Evolutionary conservation across 805 yeast genomes (phyloP), one percentile per base, ranked within the genome.

Genomic region (Wickerhamiella azymoides): DNA sequence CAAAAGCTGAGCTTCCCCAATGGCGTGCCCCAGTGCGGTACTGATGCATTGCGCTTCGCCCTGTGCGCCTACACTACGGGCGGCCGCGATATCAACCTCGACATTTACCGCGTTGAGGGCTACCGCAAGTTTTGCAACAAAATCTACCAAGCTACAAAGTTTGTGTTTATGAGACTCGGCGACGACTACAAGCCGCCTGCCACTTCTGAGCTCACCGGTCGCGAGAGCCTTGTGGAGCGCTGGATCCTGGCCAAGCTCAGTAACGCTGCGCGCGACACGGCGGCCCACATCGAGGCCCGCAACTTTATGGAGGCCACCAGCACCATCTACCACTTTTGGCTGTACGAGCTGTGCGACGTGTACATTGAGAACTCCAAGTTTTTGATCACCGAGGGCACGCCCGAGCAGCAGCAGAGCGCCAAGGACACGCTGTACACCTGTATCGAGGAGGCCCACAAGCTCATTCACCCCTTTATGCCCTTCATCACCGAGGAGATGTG

Each of bases 71-170:
- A 89, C 72, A 82, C 95, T 45, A 89, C 97, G 41, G 98, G 98
- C 69, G 97, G 96, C 57, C 80, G 97, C 69, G 98, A 92, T 61
- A 92, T 92, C 64, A 92, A 92, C 70, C 73, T 92, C 63, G 96
- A 92, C 63, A 86, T 92, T 57, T 71, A 85, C 63, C 82, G 97
- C 69, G 96, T 92, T 55, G 97, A 92, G 64, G 98, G 97, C 60
- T 92, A 92, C 79, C 79, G 98, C 69, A 92, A 92, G 75, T 92
- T 92, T 83, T 86, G 98, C 73, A 92, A 92, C 79, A 92, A 92
- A 78, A 92, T 92, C 58, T 92, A 85, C 74, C 97, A 92, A 70
- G 98, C 98, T 46, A 88, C 97, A 51, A 92, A 92, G 70, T 92
- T 92, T 61, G 97, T 86, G 37, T 71, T 92, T 66, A 78, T 88